Evolutionary conservation across 2,329 filamentous ascomycete species (phyloP).

Genomic region (Aspergillus versicolor): DNA sequence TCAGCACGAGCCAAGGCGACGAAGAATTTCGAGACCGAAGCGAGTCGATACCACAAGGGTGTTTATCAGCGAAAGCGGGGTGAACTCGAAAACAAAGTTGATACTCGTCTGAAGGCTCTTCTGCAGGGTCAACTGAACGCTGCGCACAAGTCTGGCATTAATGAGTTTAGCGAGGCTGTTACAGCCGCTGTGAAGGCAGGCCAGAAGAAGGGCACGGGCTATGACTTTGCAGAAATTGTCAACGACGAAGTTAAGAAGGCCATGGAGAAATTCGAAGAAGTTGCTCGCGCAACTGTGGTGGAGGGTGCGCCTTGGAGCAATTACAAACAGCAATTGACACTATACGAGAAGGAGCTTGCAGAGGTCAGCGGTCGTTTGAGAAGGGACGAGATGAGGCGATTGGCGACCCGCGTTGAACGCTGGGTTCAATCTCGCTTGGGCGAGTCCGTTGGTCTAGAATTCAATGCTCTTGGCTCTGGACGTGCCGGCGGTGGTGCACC

Average conservation of each 20-base stretch:
- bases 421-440: slow-evolving; percentile 87
- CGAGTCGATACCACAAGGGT: slow-evolving; percentile 93
- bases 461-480: slow-evolving; percentile 92
- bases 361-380: slow-evolving; percentile 81
- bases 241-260: slow-evolving; percentile 75
- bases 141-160: slow-evolving; percentile 83
- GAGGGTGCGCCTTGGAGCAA: slow-evolving; percentile 83
- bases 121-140: slow-evolving; percentile 86
- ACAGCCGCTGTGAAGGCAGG: slow-evolving; percentile 82
- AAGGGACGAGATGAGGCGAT: slow-evolving; percentile 91
- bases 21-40: slow-evolving; percentile 83
- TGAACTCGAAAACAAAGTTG: slow-evolving; percentile 83
- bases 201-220: slow-evolving; percentile 84
- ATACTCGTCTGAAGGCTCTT: slow-evolving; percentile 80
- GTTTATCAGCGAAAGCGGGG: slow-evolving; percentile 83
- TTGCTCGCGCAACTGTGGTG: slow-evolving; percentile 72
- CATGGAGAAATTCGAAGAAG: slow-evolving; percentile 70
- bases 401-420: slow-evolving; percentile 86
- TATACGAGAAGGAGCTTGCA: slow-evolving; percentile 89
- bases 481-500: slow-evolving; percentile 79
- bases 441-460: slow-evolving; percentile 87
- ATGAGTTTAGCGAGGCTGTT: slow-evolving; percentile 83
- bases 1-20: slow-evolving; percentile 70
- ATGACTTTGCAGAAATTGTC: slow-evolving; percentile 96
- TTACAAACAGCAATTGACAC: slow-evolving; percentile 72